Percentiles rank a stretch among this genome's conserved stretches.
Conservation (phyloP, 495 filamentous ascomycete species). For the Xylaria palmicola region DNA sequence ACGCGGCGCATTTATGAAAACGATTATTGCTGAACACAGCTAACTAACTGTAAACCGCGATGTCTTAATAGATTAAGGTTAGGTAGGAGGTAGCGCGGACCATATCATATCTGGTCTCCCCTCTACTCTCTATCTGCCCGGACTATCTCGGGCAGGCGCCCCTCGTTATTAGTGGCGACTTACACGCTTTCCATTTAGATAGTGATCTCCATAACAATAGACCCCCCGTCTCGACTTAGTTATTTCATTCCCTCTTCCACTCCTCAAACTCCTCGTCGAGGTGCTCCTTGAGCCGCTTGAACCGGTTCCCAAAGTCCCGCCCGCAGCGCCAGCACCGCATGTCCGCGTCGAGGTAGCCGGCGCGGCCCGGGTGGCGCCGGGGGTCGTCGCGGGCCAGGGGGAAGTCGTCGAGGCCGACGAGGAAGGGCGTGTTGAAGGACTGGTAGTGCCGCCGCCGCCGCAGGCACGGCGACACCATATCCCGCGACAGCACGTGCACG, state of each 20-base stretch:
- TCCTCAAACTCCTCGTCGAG: conserved; percentile 74
- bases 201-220: neutral
- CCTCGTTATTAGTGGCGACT: no score
- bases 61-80: no score
- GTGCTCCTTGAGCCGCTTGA: conserved; percentile 75
- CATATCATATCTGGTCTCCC: no score
- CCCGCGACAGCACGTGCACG: conserved; percentile 78
- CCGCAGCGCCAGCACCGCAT: conserved; percentile 87
- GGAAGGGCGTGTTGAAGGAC: conserved; percentile 85
- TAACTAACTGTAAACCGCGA: no score
- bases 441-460: conserved; percentile 90
- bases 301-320: conserved; percentile 66
- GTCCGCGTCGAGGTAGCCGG: conserved; percentile 59
- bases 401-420: conserved; percentile 77
- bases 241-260: conserved; percentile 68
- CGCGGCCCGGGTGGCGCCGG: conserved; percentile 52
- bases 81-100: no score
- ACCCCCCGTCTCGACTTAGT: neutral
- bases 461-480: conserved; percentile 66
- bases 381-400: conserved; percentile 65
- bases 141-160: no score
- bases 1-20: no score
- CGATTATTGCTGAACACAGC: no score
- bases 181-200: neutral
- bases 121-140: no score